These are phyloP conservation scores for Gossypium raimondii DNA, from an alignment of 345 rosid genomes.

Conservation along the genomic window DNA sequence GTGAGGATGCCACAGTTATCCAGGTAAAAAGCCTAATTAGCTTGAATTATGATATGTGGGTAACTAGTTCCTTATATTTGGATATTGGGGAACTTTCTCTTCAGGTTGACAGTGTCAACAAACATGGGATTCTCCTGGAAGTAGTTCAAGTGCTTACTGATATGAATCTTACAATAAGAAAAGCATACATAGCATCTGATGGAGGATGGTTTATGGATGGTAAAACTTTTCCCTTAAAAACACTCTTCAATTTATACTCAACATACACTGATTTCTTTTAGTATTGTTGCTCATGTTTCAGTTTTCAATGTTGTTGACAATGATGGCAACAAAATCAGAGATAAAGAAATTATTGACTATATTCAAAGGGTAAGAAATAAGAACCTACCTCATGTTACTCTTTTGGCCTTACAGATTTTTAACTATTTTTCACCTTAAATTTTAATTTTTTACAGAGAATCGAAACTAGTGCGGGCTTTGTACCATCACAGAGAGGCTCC, in stretches of 20 bases:
- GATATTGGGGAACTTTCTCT: conserved; percentile 2
- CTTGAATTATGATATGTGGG: background rate
- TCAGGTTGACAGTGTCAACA: conserved; percentile 80
- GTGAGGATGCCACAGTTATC: conserved; percentile 71
- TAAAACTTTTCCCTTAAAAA: conserved; percentile 7
- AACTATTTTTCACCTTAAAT: background rate
- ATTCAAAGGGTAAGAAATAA: conserved; percentile 63
- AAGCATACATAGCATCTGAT: conserved; percentile 88
- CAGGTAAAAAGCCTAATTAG: conserved; percentile 37
- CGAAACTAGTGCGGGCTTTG: conserved; percentile 61
- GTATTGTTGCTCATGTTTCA: conserved; percentile 27
- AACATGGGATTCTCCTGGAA: conserved; percentile 81
- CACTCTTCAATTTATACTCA: too few relatives aligned
- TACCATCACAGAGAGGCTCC: conserved; percentile 52
- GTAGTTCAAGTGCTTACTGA: conserved; percentile 86
- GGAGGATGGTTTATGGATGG: conserved; percentile 98
- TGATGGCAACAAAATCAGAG: conserved; percentile 64
- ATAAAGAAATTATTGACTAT: conserved; percentile 46
- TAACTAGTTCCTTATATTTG: background rate
- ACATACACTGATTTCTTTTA: background rate
- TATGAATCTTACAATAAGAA: conserved; percentile 73
- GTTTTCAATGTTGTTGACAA: conserved; percentile 74
- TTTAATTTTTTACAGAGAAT: conserved; percentile 49
- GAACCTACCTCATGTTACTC: background rate
- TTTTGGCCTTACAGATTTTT: background rate